phyloP scores from a whole-genome alignment of 1,284 basidiomycete species.

The Chalciporus sp. region DNA sequence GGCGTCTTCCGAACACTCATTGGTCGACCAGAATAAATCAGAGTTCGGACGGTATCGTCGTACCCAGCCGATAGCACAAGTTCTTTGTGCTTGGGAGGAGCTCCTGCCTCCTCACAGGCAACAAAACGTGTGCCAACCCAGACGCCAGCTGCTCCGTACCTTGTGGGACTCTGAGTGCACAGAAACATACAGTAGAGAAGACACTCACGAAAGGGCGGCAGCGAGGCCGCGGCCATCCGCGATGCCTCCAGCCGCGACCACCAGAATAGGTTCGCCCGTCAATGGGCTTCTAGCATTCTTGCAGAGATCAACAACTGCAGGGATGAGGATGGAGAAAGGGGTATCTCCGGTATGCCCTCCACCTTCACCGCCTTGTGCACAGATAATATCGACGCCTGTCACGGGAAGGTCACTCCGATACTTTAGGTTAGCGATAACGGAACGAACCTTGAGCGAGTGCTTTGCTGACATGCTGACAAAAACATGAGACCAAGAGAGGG shows the following conservation, averaged over 20 bases:
- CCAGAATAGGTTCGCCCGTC: conserved; percentile 75
- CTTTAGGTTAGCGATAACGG: background rate
- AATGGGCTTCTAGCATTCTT: conserved; percentile 64
- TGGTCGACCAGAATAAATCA: conserved; percentile 85
- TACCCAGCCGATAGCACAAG: conserved; percentile 64
- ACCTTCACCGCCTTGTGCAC: conserved; percentile 79
- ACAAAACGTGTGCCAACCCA: conserved; percentile 95
- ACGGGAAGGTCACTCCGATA: background rate
- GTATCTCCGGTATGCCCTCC: conserved; percentile 81
- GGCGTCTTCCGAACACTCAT: conserved; percentile 79
- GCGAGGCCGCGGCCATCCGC: conserved; percentile 83
- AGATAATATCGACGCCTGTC: conserved; percentile 83
- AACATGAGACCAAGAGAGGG: conserved; percentile 3
- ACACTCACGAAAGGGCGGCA: conserved; percentile 68
- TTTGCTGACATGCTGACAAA: conserved; percentile 69
- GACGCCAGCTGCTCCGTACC: conserved; percentile 79
- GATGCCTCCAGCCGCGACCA: conserved; percentile 85
- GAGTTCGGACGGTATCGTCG: conserved; percentile 70
- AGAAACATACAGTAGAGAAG: background rate
- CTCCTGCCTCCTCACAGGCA: conserved; percentile 79
- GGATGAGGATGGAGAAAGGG: conserved; percentile 77
- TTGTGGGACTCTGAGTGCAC: conserved; percentile 24
- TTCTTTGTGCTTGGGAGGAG: conserved; percentile 82
- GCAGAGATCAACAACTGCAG: conserved; percentile 79
- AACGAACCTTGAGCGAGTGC: conserved; percentile 70